Conservation (phyloP, 1,139 yeast genomes). For the Suhomyces anneliseae region DNA sequence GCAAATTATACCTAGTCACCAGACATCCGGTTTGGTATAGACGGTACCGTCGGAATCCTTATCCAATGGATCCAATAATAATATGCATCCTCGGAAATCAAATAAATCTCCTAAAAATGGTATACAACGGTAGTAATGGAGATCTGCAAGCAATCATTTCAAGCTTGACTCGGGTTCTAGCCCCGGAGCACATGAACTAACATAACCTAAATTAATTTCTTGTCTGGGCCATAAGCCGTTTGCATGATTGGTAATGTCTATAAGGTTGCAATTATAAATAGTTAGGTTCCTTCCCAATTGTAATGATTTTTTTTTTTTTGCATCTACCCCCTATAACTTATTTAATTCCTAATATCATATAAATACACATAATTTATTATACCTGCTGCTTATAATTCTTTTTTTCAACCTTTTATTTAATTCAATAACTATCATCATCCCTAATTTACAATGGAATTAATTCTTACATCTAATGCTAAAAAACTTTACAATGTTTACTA, state of each 20-base stretch:
- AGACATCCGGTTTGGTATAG: conserved; percentile 11
- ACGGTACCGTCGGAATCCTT: conserved; percentile 6
- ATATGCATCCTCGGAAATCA: neutral
- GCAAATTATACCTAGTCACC: conserved; percentile 5
- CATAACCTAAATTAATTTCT: no score
- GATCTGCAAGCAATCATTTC: conserved; percentile 1
- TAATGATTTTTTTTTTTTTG: neutral
- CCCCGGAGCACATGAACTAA: neutral
- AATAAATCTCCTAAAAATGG: neutral
- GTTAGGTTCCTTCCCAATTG: neutral
- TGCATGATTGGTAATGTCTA: no score
- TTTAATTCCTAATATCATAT: no score
- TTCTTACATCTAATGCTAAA: conserved; percentile 6
- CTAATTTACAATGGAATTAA: neutral
- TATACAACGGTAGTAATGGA: neutral
- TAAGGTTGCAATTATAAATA: neutral
- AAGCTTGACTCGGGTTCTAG: conserved; percentile 2
- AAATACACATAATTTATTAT: no score
- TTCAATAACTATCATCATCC: no score
- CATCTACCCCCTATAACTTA: neutral
- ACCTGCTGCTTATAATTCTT: no score
- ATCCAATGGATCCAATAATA: neutral
- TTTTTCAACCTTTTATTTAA: no score
- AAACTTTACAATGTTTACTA: conserved; percentile 24
- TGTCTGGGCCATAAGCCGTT: no score